Conservation (phyloP, 2,329 filamentous ascomycete species). For the Botrytis elliptica region DNA sequence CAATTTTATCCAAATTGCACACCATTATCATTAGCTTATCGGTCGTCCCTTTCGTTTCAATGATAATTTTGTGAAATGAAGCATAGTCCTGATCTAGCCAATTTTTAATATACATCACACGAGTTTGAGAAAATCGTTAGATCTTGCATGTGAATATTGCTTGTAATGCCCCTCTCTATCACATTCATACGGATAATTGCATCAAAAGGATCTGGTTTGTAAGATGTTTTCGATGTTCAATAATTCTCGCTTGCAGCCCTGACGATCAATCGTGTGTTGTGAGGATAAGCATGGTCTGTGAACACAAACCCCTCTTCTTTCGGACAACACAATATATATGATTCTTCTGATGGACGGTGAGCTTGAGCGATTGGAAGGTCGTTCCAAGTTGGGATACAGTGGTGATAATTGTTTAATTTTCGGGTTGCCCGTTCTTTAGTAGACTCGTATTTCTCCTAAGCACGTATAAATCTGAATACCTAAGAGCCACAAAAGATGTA, state of each 20-base stretch:
- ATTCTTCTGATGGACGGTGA: neutral
- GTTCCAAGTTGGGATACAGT: neutral
- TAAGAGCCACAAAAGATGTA: constrained; percentile 7
- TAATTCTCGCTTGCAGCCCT: constrained; percentile 16
- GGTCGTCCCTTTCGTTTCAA: constrained; percentile 11
- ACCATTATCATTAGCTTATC: constrained; percentile 18
- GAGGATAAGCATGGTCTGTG: constrained; percentile 17
- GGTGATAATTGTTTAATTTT: neutral
- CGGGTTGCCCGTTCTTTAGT: neutral
- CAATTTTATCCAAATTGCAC: constrained; percentile 20
- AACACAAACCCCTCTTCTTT: constrained; percentile 20
- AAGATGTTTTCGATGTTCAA: constrained; percentile 5
- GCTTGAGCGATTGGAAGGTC: neutral
- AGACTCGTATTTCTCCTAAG: constrained; percentile 2
- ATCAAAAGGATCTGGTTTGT: constrained; percentile 2
- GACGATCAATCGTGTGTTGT: constrained; percentile 12
- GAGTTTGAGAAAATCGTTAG: constrained; percentile 17
- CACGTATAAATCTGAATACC: neutral
- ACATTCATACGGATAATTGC: constrained; percentile 6
- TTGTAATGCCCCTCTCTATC: neutral
- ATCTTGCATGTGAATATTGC: constrained; percentile 11
- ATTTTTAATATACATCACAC: constrained; percentile 20
- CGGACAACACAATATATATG: neutral
- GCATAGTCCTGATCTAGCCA: constrained; percentile 11
- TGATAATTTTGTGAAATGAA: constrained; percentile 18